A percentile compares a stretch with the other conserved stretches of the same genome.
Evolutionary conservation across 345 rosid species (phyloP).

Genomic region (Eucalyptus camaldulensis): DNA sequence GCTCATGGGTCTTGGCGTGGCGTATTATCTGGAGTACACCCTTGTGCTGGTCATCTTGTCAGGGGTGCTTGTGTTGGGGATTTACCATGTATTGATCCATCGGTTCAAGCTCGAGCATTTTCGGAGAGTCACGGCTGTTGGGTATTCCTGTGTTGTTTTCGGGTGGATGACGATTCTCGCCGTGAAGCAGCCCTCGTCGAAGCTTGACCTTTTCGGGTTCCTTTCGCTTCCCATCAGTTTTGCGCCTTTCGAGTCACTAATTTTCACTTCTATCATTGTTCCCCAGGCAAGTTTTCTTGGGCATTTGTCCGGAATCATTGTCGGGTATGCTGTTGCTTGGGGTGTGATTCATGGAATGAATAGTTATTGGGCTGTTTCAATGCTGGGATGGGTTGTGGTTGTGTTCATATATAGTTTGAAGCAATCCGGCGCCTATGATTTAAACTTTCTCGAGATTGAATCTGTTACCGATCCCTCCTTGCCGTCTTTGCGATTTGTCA

Average conservation of each 20-base stretch:
- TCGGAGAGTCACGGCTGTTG: constrained; percentile 88
- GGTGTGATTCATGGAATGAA: constrained; percentile 93
- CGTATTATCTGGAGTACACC: constrained; percentile 81
- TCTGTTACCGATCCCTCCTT: constrained; percentile 75
- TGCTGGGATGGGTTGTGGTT: constrained; percentile 75
- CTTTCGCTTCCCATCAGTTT: constrained; percentile 94
- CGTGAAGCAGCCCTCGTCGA: constrained; percentile 87
- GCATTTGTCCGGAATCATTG: constrained; percentile 83
- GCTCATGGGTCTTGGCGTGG: constrained; percentile 62
- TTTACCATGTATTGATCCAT: constrained; percentile 66
- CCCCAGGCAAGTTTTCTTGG: constrained; percentile 99
- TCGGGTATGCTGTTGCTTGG: constrained; percentile 95
- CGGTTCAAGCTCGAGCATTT: constrained; percentile 81
- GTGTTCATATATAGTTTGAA: constrained; percentile 78
- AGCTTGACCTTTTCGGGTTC: constrained; percentile 82
- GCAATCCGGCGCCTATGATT: constrained; percentile 78
- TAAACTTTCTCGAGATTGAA: constrained; percentile 75
- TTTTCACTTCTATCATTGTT: constrained; percentile 92
- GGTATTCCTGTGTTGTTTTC: constrained; percentile 96
- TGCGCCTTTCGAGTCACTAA: constrained; percentile 89
- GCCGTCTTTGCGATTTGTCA: constrained; percentile 74
- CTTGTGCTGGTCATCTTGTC: constrained; percentile 74
- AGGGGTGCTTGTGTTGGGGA: constrained; percentile 62
- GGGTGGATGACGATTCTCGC: constrained; percentile 99
- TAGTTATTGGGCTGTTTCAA: constrained; percentile 84